Percentiles rank a stretch among this genome's conserved stretches.
Conservation (phyloP, 1,139 yeast species). For the Ogataea hybrid region DNA sequence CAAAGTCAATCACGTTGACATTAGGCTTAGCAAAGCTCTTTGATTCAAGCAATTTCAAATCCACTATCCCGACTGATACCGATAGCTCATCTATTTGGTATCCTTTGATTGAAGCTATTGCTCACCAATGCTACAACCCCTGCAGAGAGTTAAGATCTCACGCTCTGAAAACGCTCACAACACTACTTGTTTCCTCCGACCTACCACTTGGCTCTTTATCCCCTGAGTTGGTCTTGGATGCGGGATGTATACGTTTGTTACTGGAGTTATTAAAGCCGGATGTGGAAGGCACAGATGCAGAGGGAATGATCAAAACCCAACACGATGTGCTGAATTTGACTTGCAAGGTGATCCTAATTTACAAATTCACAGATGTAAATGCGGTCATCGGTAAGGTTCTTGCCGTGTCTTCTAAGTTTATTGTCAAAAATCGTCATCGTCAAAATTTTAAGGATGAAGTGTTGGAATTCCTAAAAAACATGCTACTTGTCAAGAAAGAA, state of each 20-base stretch:
- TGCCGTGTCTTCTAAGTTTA: constrained; percentile 26
- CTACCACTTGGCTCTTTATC: constrained; percentile 37
- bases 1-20: constrained; percentile 62
- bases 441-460: constrained; percentile 53
- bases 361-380: constrained; percentile 29
- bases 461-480: constrained; percentile 62
- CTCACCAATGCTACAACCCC: constrained; percentile 87
- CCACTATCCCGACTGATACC: constrained; percentile 29
- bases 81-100: constrained; percentile 36
- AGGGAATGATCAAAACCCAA: constrained; percentile 65
- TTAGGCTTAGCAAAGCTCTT: constrained; percentile 42
- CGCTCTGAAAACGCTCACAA: constrained; percentile 58
- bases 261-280: constrained; percentile 65
- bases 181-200: constrained; percentile 37
- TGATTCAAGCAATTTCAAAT: constrained; percentile 28
- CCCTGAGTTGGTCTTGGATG: constrained; percentile 60
- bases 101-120: constrained; percentile 72
- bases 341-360: constrained; percentile 71
- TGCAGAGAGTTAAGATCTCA: constrained; percentile 70
- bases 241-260: constrained; percentile 73
- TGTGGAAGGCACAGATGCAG: constrained; percentile 60
- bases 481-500: constrained; percentile 44
- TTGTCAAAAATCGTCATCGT: constrained; percentile 34
- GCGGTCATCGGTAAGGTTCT: constrained; percentile 27
- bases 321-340: constrained; percentile 63